These are phyloP conservation scores for Boletus coccyginus DNA, from an alignment of 768 basidiomycete species.

Conservation along the genomic window DNA sequence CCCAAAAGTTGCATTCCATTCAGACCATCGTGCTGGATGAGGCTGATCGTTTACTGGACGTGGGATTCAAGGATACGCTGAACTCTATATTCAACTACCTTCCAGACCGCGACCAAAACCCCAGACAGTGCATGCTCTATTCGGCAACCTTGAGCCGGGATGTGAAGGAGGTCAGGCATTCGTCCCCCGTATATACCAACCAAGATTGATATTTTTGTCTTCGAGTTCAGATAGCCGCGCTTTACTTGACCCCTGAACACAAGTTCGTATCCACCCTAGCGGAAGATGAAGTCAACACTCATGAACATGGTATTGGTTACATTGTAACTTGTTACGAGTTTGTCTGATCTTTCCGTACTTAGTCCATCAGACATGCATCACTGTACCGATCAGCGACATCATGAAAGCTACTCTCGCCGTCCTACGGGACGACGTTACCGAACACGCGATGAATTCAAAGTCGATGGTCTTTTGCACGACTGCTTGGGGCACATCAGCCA, in stretches of 20 bases:
- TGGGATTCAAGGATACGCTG: conserved; percentile 67
- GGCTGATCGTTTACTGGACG: conserved; percentile 71
- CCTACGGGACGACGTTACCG: conserved; percentile 33
- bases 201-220: neutral
- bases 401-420: conserved; percentile 42
- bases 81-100: conserved; percentile 55
- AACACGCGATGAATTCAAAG: conserved; percentile 35
- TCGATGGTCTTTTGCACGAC: conserved; percentile 69
- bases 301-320: conserved; percentile 48
- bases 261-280: conserved; percentile 58
- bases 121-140: conserved; percentile 66
- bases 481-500: conserved; percentile 52
- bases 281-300: conserved; percentile 57
- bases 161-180: conserved; percentile 46
- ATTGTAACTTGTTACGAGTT: neutral
- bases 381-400: conserved; percentile 40
- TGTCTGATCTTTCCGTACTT: neutral
- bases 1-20: conserved; percentile 36
- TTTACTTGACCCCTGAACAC: conserved; percentile 27
- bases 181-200: neutral
- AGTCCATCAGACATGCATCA: conserved; percentile 48
- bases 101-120: conserved; percentile 45
- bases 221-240: conserved; percentile 21
- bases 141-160: conserved; percentile 76
- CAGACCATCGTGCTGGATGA: conserved; percentile 63